Conservation (phyloP, 176 grass and related monocot species). For the Oryza brachyantha region DNA sequence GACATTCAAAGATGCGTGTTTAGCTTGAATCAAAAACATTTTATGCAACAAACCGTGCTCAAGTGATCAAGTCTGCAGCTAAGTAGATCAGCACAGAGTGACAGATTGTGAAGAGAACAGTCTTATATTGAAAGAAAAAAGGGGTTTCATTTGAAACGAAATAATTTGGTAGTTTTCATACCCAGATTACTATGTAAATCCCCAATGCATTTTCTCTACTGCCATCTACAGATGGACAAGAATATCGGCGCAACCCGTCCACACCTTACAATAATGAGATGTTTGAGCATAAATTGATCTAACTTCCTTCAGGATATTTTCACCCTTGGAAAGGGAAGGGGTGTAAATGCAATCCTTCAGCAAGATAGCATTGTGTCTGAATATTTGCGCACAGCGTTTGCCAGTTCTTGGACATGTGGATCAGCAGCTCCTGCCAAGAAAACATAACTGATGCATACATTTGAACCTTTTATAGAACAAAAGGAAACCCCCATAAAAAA, state of each 20-base stretch:
- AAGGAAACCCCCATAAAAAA: not conserved
- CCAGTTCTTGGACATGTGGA: constrained; percentile 69
- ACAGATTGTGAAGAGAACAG: too few relatives aligned
- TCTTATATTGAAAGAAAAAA: not conserved
- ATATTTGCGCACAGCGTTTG: constrained; percentile 51
- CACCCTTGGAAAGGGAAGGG: not conserved
- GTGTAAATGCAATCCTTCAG: not conserved
- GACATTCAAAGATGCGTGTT: not conserved
- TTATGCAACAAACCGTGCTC: not conserved
- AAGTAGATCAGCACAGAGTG: not conserved
- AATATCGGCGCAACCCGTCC: not conserved
- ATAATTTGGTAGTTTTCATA: not conserved
- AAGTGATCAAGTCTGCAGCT: too few relatives aligned
- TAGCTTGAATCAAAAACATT: not conserved
- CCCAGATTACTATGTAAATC: not conserved
- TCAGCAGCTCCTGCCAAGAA: constrained; percentile 64
- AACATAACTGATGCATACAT: not conserved
- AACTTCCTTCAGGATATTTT: constrained; percentile 3
- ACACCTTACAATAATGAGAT: constrained; percentile 1
- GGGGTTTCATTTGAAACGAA: not conserved
- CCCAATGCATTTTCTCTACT: not conserved
- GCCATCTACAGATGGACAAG: not conserved
- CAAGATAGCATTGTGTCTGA: not conserved
- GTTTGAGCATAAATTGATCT: not conserved
- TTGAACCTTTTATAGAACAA: not conserved